These are phyloP conservation scores for Macrotyloma uniflorum DNA, from an alignment of 306 rosid species.

Conservation along the genomic window DNA sequence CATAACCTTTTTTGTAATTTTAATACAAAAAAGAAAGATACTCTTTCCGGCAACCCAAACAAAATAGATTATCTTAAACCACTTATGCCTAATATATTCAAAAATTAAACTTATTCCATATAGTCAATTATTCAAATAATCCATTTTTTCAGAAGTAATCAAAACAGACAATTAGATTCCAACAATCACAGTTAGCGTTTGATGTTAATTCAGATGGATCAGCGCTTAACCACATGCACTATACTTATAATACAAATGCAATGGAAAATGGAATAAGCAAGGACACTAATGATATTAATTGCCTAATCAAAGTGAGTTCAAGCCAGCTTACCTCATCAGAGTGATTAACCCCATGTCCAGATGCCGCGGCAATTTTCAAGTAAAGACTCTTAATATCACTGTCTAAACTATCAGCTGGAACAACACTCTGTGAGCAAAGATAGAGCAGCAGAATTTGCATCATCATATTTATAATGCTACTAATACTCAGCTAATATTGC, in stretches of 20 bases:
- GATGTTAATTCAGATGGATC: not conserved
- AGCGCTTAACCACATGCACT: not conserved
- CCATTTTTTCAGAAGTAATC: not conserved
- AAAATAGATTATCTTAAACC: not conserved
- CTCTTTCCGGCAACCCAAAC: not conserved
- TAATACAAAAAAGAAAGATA: not conserved
- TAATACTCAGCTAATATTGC: slow-evolving; percentile 1
- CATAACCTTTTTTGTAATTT: not conserved
- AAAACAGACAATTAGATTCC: not conserved
- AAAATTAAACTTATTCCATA: not conserved
- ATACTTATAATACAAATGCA: not conserved
- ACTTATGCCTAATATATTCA: not conserved
- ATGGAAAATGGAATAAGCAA: not conserved
- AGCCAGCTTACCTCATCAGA: slow-evolving; percentile 47
- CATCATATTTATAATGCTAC: slow-evolving; percentile 6
- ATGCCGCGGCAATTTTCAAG: slow-evolving; percentile 45
- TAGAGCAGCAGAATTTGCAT: slow-evolving; percentile 17
- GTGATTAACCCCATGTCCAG: slow-evolving; percentile 44
- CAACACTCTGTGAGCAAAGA: slow-evolving; percentile 59
- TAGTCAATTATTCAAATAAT: not conserved
- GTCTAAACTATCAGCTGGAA: slow-evolving; percentile 47
- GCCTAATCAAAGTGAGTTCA: slow-evolving; percentile 1
- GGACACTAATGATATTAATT: not conserved
- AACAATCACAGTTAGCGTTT: not conserved
- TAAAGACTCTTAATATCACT: slow-evolving; percentile 61